These are phyloP conservation scores for Tranzscheliella williamsii DNA, from an alignment of 1,284 basidiomycete genomes.

Conservation along the genomic window DNA sequence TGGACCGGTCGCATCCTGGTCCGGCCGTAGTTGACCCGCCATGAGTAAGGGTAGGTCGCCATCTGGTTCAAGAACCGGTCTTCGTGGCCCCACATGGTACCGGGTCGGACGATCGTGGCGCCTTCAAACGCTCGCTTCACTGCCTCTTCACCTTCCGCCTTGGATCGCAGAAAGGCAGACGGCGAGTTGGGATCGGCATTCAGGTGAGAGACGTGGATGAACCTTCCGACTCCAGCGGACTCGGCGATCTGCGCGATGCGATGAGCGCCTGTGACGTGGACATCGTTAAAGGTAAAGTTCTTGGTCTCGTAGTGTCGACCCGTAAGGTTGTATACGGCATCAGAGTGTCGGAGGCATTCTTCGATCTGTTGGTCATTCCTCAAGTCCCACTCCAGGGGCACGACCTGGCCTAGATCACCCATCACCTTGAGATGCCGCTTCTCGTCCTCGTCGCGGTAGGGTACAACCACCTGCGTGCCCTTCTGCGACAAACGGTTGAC, in stretches of 20 bases:
- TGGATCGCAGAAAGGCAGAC: slow-evolving; percentile 84
- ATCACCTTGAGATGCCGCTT: slow-evolving; percentile 86
- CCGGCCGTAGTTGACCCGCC: slow-evolving; percentile 85
- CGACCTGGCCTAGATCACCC: slow-evolving; percentile 96
- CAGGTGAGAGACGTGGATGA: slow-evolving; percentile 94
- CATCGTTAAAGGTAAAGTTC: slow-evolving; percentile 80
- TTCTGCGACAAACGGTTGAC: slow-evolving; percentile 72
- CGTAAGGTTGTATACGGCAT: slow-evolving; percentile 92
- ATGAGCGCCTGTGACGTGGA: slow-evolving; percentile 73
- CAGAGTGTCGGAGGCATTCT: slow-evolving; percentile 92
- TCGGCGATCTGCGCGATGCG: slow-evolving; percentile 78
- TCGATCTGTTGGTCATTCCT: slow-evolving; percentile 84
- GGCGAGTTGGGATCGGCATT: slow-evolving; percentile 80
- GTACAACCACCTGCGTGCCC: slow-evolving; percentile 91
- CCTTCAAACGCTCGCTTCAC: slow-evolving; percentile 82
- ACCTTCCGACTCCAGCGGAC: slow-evolving; percentile 75
- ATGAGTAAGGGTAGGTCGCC: slow-evolving; percentile 90
- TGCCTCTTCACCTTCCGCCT: slow-evolving; percentile 85
- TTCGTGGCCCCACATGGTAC: slow-evolving; percentile 85
- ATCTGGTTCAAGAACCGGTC: slow-evolving; percentile 93
- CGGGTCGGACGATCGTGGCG: slow-evolving; percentile 88
- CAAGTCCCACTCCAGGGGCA: slow-evolving; percentile 95
- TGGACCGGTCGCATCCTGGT: slow-evolving; percentile 89
- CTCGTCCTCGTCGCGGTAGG: slow-evolving; percentile 94
- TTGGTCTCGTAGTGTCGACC: slow-evolving; percentile 90